Evolutionary conservation across 192 early-diverging fungal genomes (phyloP).

Genomic region (Chytriomyces confervae): DNA sequence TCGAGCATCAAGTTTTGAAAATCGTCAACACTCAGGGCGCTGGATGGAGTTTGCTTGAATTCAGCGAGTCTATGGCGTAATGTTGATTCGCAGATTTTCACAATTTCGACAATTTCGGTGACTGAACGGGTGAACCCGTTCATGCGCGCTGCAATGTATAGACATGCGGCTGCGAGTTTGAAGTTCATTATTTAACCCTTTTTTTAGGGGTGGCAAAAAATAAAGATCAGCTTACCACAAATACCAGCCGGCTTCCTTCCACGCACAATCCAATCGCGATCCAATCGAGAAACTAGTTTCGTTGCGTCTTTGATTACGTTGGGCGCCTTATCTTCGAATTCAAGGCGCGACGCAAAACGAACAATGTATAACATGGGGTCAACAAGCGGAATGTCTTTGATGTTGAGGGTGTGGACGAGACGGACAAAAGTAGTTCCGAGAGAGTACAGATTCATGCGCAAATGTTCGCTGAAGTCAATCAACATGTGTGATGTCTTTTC

Average conservation of each 20-base stretch:
- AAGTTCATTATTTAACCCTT: background rate
- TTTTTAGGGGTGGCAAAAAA: too few relatives aligned
- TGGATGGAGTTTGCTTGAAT: constrained; percentile 81
- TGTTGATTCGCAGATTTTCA: constrained; percentile 89
- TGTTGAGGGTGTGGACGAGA: constrained; percentile 62
- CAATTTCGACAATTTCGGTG: constrained; percentile 84
- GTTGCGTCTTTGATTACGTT: constrained; percentile 79
- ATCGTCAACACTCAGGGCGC: constrained; percentile 74
- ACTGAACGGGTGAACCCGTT: constrained; percentile 84
- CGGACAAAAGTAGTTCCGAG: constrained; percentile 85
- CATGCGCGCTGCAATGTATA: constrained; percentile 90
- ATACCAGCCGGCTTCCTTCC: constrained; percentile 93
- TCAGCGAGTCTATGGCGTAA: constrained; percentile 82
- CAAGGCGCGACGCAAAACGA: constrained; percentile 84
- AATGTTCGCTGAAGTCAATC: constrained; percentile 92
- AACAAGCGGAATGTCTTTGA: constrained; percentile 69
- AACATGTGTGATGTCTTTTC: constrained; percentile 89
- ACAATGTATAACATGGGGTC: constrained; percentile 93
- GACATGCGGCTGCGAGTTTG: constrained; percentile 33
- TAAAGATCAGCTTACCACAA: constrained; percentile 65
- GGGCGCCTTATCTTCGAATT: constrained; percentile 88
- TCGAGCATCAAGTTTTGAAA: constrained; percentile 88
- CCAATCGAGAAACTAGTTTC: constrained; percentile 86
- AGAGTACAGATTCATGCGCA: constrained; percentile 80
- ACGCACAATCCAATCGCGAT: constrained; percentile 90